phyloP scores from a whole-genome alignment of 75 land plant species.

The Gnetum montanum region DNA sequence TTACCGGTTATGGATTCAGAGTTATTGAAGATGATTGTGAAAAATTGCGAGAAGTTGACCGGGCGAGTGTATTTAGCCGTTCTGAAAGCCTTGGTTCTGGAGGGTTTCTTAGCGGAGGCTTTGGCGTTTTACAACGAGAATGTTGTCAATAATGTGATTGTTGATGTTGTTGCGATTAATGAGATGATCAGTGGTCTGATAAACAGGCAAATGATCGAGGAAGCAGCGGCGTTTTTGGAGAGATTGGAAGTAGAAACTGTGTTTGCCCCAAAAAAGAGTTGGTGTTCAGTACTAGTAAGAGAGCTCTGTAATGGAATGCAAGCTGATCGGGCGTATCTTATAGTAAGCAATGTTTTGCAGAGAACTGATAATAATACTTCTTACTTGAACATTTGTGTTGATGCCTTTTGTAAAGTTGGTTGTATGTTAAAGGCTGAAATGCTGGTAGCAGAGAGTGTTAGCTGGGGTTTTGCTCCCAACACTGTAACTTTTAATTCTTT shows the following conservation, averaged over 20 bases:
- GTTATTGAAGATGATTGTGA: neutral
- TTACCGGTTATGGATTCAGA: neutral
- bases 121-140: neutral
- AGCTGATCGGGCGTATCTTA: neutral
- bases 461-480: conserved; percentile 36
- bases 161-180: neutral
- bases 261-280: neutral
- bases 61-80: neutral
- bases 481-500: conserved; percentile 49
- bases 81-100: neutral
- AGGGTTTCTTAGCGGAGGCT: neutral
- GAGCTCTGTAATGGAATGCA: conserved; percentile 6
- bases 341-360: conserved; percentile 2
- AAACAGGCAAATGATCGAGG: neutral
- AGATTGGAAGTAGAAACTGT: neutral
- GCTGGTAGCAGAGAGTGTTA: conserved; percentile 31
- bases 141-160: neutral
- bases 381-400: conserved; percentile 39
- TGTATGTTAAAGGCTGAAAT: conserved; percentile 37
- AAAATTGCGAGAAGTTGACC: too few species aligned
- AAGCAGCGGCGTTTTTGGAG: neutral
- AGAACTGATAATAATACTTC: conserved; percentile 10
- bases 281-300: neutral
- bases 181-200: neutral
- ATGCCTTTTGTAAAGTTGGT: conserved; percentile 36